Percentiles rank a stretch among this genome's conserved stretches.
These are phyloP conservation scores for Encephalitozoon cuniculi DNA, from an alignment of 371 early-diverging fungal species.

Conservation along the genomic window DNA sequence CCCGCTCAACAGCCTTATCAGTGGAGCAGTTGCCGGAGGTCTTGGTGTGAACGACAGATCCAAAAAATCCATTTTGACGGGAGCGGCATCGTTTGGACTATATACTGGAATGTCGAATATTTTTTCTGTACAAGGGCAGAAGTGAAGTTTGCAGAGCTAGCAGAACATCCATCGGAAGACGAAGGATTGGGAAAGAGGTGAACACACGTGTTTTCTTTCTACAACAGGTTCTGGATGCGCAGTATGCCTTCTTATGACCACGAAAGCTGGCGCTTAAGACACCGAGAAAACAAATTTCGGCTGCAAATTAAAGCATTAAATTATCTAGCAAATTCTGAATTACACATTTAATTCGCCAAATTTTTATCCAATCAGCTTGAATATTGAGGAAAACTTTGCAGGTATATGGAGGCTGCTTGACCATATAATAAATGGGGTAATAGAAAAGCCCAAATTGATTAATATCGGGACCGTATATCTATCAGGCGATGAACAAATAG, in stretches of 20 bases:
- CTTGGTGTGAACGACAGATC: conserved; percentile 13
- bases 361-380: not conserved
- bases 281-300: not conserved
- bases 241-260: not conserved
- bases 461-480: not conserved
- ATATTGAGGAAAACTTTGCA: not conserved
- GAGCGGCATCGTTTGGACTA: not conserved
- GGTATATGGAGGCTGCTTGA: not conserved
- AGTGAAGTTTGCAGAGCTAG: too few relatives aligned
- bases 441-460: not conserved
- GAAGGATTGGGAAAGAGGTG: too few relatives aligned
- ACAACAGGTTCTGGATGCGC: not conserved
- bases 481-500: not conserved
- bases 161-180: too few relatives aligned
- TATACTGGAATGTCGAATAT: not conserved
- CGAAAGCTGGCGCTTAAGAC: not conserved
- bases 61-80: not conserved
- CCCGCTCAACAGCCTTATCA: conserved; percentile 7
- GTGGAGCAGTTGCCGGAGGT: conserved; percentile 40
- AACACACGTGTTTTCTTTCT: not conserved
- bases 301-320: not conserved
- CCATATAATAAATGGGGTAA: not conserved
- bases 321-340: not conserved
- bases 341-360: not conserved
- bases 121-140: not conserved